Percentiles rank a stretch among this genome's conserved stretches.
Conservation (phyloP, 2,329 filamentous ascomycete species). For the Penicillium sp. region DNA sequence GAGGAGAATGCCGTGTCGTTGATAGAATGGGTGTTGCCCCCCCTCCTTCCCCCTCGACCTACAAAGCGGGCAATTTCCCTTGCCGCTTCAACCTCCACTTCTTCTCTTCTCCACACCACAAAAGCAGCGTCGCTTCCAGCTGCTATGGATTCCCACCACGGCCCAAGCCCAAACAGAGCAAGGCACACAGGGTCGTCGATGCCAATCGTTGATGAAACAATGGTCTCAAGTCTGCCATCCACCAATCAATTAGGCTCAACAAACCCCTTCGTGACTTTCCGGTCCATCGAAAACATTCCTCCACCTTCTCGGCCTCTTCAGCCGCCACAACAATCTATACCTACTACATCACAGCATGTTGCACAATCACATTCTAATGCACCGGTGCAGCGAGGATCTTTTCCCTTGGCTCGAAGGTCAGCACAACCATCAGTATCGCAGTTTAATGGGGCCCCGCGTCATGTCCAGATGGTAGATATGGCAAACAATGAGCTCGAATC, state of each 20-base stretch:
- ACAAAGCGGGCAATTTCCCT: constrained; percentile 9
- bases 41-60: background rate
- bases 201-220: constrained; percentile 27
- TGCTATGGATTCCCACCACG: constrained; percentile 31
- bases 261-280: constrained; percentile 32
- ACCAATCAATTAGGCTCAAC: constrained; percentile 26
- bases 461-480: constrained; percentile 6
- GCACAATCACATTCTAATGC: background rate
- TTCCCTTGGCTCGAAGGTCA: background rate
- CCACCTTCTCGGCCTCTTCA: constrained; percentile 18
- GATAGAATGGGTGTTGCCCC: background rate
- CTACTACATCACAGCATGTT: background rate
- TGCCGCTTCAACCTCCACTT: constrained; percentile 31
- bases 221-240: constrained; percentile 17
- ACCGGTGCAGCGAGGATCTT: background rate
- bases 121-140: constrained; percentile 32
- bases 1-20: background rate
- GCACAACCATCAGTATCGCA: background rate
- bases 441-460: background rate
- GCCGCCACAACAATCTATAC: background rate
- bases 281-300: constrained; percentile 27
- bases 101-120: constrained; percentile 23
- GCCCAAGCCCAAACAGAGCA: background rate
- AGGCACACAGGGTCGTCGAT: constrained; percentile 15
- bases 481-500: constrained; percentile 12